Evolutionary conservation across 257 asterid genomes (phyloP).

Genomic region (Gentiana straminea): DNA sequence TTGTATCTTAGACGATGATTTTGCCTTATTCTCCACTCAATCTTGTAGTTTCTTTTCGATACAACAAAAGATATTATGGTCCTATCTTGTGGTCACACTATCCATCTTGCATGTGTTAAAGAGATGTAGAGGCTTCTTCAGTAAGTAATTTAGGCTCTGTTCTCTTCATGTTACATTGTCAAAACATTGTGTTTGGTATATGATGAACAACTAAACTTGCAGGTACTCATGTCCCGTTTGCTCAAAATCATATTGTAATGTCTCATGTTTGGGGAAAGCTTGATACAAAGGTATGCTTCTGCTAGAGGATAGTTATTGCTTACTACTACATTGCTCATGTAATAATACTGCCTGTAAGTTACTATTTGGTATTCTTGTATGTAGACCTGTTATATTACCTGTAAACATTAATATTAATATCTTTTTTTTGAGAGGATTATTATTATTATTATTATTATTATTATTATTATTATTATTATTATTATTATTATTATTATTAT

Average conservation of each 20-base stretch:
- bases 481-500: no score
- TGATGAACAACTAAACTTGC: constrained; percentile 9
- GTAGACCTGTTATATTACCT: no score
- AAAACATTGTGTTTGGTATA: no score
- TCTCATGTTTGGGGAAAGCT: constrained; percentile 49
- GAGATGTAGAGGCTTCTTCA: constrained; percentile 53
- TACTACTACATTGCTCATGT: no score
- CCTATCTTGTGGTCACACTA: constrained; percentile 53
- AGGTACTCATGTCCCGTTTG: constrained; percentile 72
- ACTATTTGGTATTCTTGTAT: no score
- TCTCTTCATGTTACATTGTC: no score
- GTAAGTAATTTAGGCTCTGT: constrained; percentile 21
- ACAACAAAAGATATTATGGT: constrained; percentile 45
- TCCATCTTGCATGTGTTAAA: constrained; percentile 49
- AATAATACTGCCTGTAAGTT: no score
- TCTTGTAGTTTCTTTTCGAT: constrained; percentile 46
- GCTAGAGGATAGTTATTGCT: no score
- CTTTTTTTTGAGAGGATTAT: no score
- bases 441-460: no score
- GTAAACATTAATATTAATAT: no score
- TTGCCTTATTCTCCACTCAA: neutral
- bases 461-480: no score
- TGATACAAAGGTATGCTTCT: constrained; percentile 36
- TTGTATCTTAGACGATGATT: neutral
- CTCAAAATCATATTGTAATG: constrained; percentile 59